These are phyloP conservation scores for Trichoderma erinaceum DNA, from an alignment of 495 filamentous ascomycete genomes.

Conservation along the genomic window DNA sequence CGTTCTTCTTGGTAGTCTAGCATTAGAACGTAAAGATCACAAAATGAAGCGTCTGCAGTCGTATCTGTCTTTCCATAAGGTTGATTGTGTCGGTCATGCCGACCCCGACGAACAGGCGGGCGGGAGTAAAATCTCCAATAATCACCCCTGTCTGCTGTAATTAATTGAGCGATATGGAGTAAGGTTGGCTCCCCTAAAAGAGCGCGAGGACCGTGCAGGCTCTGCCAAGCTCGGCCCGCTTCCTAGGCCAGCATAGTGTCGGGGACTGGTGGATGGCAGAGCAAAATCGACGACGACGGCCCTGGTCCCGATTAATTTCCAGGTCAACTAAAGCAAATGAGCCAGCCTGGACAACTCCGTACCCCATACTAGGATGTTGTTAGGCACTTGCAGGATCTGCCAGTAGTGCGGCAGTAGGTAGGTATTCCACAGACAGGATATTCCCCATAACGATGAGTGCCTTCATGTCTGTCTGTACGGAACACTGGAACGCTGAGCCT, in stretches of 20 bases:
- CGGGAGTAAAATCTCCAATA: not conserved
- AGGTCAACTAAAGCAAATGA: slow-evolving; percentile 11
- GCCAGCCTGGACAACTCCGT: not conserved
- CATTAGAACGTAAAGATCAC: not conserved
- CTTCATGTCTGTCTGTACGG: not conserved
- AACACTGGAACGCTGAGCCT: not conserved
- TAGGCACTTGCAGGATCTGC: not conserved
- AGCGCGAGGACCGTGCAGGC: not conserved
- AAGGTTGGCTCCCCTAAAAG: slow-evolving; percentile 7
- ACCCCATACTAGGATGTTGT: not conserved
- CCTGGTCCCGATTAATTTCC: slow-evolving; percentile 12
- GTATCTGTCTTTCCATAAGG: not conserved
- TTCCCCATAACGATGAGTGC: not conserved
- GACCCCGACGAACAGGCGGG: slow-evolving; percentile 7
- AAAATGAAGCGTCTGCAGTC: not conserved
- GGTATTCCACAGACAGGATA: not conserved
- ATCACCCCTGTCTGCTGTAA: not conserved
- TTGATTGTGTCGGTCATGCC: slow-evolving; percentile 3
- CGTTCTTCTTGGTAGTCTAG: not conserved
- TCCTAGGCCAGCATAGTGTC: slow-evolving; percentile 12
- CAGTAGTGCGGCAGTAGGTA: not conserved
- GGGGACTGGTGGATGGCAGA: not conserved
- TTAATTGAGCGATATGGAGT: not conserved
- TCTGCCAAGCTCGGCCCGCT: slow-evolving; percentile 11
- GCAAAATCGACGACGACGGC: not conserved